Percentiles rank a stretch among this genome's conserved stretches.
Evolutionary conservation across 1,284 basidiomycete species (phyloP).

Genomic region (Kalmanozyma brasiliensis): DNA sequence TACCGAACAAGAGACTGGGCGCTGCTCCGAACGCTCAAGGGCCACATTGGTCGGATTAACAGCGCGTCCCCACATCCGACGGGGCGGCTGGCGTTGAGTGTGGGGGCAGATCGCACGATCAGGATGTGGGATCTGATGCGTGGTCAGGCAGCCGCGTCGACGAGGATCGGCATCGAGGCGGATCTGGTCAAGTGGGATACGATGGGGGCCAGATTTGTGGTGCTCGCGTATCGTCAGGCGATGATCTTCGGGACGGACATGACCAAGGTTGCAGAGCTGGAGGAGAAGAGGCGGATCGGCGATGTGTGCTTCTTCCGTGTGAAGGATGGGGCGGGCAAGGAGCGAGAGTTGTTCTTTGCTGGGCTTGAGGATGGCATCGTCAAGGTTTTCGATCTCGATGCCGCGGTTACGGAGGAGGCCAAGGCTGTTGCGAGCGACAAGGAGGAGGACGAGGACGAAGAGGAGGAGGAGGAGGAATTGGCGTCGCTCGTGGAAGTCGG

Average conservation of each 20-base stretch:
- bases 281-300: conserved; percentile 51
- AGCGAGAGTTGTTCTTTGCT: conserved; percentile 58
- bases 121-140: conserved; percentile 99
- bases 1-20: conserved; percentile 94
- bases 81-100: conserved; percentile 87
- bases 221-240: conserved; percentile 52
- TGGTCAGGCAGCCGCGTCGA: conserved; percentile 86
- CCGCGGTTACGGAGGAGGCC: conserved; percentile 7
- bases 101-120: conserved; percentile 87
- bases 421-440: conserved; percentile 11
- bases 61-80: conserved; percentile 89
- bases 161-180: conserved; percentile 72
- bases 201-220: conserved; percentile 51
- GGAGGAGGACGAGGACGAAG: conserved; percentile 25
- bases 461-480: conserved; percentile 27
- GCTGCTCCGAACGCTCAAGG: conserved; percentile 85
- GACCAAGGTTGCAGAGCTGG: conserved; percentile 58
- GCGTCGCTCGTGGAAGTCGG: conserved; percentile 51
- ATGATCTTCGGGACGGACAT: conserved; percentile 61
- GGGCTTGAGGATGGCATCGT: conserved; percentile 50
- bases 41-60: conserved; percentile 92
- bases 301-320: conserved; percentile 54
- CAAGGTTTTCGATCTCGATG: conserved; percentile 55
- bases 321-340: conserved; percentile 17
- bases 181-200: conserved; percentile 59